Base-by-base conservation (phyloP, 352 stramenopile species). In the Pythium aphanidermatum region DNA sequence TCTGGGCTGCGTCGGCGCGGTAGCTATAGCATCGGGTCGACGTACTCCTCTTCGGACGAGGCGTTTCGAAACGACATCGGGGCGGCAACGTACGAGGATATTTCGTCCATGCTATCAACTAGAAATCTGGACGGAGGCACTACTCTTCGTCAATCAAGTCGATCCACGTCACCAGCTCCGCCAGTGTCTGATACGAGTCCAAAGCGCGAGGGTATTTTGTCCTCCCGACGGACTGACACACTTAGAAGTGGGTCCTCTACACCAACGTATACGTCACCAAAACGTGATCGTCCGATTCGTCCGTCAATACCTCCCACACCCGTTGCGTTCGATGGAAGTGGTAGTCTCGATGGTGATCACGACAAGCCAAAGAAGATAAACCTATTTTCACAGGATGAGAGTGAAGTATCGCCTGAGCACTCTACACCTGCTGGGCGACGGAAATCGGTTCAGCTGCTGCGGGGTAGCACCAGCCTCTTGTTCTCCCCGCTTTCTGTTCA, bases 401-500 rank as follows among this genome's bases (percentile, higher is more conserved):
- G n/a, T n/a, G n/a, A n/a, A n/a, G n/a, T n/a, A n/a, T n/a, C n/a
- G n/a, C n/a, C n/a, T n/a, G n/a, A n/a, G n/a, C n/a, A n/a, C n/a
- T n/a, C n/a, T n/a, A n/a, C n/a, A n/a, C n/a, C n/a, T n/a, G n/a
- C n/a, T n/a, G 33, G 30, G 17, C 39, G 39, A 20, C 49, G 49
- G 0, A 40, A 58, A 14, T 51, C 49, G 13, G 20, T 51, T 23
- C 51, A 51, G 4, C 10, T 52, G 28, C 12, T 45, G 3, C 21
- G 21, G 8, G 28, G 35, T 13, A 44, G 36, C 31, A 45, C 36
- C 3, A 60, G 38, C n/a, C 36, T 61, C 1, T 29, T 61, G n/a
- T 61, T 61, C 21, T 61, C 53, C 24, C 53, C 53, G 1, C 4
- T 61, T 20, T 51, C 45, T 2, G 26, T 61, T 11, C 44, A 61